phyloP scores from a whole-genome alignment of 2,329 filamentous ascomycete species.

The Arachnomyces sp. region DNA sequence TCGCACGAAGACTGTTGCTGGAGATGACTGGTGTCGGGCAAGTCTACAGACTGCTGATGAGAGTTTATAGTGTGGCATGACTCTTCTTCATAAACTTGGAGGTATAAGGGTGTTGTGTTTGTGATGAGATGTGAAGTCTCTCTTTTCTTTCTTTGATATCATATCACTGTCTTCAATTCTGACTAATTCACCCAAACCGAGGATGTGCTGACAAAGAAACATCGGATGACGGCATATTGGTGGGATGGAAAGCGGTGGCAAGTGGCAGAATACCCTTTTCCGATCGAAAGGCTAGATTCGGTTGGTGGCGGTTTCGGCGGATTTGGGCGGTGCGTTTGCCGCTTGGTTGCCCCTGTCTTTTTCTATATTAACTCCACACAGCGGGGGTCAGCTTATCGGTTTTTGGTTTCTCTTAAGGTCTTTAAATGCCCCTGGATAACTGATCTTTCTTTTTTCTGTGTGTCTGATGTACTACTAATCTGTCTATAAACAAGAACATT shows the following conservation, averaged over 20 bases:
- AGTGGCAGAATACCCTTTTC: constrained; percentile 19
- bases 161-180: too few relatives aligned
- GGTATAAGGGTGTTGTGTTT: neutral
- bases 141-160: too few relatives aligned
- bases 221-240: constrained; percentile 17
- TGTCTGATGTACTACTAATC: neutral
- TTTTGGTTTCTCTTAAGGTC: too few relatives aligned
- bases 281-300: neutral
- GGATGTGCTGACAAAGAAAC: constrained; percentile 10
- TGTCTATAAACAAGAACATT: neutral
- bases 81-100: constrained; percentile 2
- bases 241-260: constrained; percentile 13
- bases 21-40: constrained; percentile 9
- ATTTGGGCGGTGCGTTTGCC: neutral
- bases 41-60: constrained; percentile 19
- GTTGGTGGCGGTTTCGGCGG: too few relatives aligned
- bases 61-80: constrained; percentile 23
- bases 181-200: neutral
- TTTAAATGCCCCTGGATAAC: too few relatives aligned
- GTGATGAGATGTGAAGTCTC: neutral
- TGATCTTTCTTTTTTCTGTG: too few relatives aligned
- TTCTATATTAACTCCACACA: too few relatives aligned
- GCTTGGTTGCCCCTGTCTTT: too few relatives aligned
- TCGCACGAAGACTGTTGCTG: constrained; percentile 1
- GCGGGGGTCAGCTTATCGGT: too few relatives aligned